phyloP scores from a whole-genome alignment of 1,284 basidiomycete species.

The Mrakiaceae sp. region DNA sequence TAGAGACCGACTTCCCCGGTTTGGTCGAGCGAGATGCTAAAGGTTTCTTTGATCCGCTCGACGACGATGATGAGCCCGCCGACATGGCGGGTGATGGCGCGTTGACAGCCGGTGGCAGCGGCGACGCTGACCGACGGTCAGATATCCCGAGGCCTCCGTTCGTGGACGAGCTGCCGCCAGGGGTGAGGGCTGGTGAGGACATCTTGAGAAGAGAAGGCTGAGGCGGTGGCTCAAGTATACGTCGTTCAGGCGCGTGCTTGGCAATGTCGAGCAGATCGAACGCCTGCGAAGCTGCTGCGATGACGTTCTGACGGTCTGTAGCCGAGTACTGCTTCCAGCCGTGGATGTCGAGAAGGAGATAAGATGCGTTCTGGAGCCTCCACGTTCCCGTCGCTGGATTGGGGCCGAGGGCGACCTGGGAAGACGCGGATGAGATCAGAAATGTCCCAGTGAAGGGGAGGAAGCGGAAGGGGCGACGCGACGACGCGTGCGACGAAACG shows the following conservation, averaged over 20 bases:
- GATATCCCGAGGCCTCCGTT: background rate
- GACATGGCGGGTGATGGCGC: too few relatives aligned
- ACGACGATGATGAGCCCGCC: too few relatives aligned
- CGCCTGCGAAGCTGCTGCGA: conserved; percentile 1
- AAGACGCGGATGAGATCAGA: too few relatives aligned
- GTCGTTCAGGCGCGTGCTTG: conserved; percentile 5
- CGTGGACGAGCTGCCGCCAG: background rate
- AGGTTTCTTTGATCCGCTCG: too few relatives aligned
- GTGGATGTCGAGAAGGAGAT: conserved; percentile 11
- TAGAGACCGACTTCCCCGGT: too few relatives aligned
- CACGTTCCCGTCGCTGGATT: too few relatives aligned
- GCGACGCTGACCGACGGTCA: too few relatives aligned
- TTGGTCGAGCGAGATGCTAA: too few relatives aligned
- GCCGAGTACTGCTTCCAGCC: conserved; percentile 9
- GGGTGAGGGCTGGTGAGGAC: background rate
- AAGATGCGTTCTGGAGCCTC: background rate
- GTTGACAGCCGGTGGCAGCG: too few relatives aligned
- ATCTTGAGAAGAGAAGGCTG: background rate
- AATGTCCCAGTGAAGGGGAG: background rate
- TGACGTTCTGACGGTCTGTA: background rate
- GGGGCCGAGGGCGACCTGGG: conserved; percentile 1
- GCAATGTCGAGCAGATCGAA: conserved; percentile 4
- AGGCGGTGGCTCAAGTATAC: conserved; percentile 2
- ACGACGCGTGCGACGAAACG: too few relatives aligned
- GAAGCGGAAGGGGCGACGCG: too few relatives aligned